Percentiles rank a stretch among this genome's conserved stretches.
These are phyloP conservation scores for Aspergillus versicolor DNA, from an alignment of 2,329 filamentous ascomycete genomes.

Conservation along the genomic window DNA sequence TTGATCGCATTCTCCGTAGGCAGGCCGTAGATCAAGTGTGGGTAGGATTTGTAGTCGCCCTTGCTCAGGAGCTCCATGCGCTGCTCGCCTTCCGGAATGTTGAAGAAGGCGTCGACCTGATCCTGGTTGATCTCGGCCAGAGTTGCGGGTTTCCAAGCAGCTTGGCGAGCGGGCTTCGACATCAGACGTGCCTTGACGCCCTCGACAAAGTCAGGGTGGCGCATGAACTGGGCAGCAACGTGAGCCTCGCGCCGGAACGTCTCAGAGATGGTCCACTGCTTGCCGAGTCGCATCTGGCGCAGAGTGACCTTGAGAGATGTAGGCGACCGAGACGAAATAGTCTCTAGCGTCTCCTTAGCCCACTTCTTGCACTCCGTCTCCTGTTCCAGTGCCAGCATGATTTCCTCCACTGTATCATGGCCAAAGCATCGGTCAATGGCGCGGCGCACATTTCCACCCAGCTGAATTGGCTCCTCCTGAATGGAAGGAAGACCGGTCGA, in stretches of 20 bases:
- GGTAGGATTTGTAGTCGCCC: slow-evolving; percentile 69
- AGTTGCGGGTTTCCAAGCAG: slow-evolving; percentile 73
- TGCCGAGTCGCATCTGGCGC: slow-evolving; percentile 74
- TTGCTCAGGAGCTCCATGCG: slow-evolving; percentile 62
- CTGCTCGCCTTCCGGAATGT: slow-evolving; percentile 43
- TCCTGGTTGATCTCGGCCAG: slow-evolving; percentile 64
- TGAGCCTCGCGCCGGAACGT: slow-evolving; percentile 83
- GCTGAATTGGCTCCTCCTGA: slow-evolving; percentile 61
- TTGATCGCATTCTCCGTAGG: slow-evolving; percentile 65
- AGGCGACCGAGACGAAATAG: slow-evolving; percentile 76
- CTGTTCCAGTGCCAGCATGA: slow-evolving; percentile 65
- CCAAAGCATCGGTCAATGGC: slow-evolving; percentile 84
- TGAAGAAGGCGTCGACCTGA: slow-evolving; percentile 70
- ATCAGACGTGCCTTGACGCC: slow-evolving; percentile 82
- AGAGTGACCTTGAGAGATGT: slow-evolving; percentile 83
- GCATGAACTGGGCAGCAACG: slow-evolving; percentile 87
- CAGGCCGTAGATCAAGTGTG: slow-evolving; percentile 66
- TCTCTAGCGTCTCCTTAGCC: slow-evolving; percentile 74
- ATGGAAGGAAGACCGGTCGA: slow-evolving; percentile 71
- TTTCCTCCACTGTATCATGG: slow-evolving; percentile 65
- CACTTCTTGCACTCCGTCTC: slow-evolving; percentile 63
- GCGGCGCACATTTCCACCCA: slow-evolving; percentile 69
- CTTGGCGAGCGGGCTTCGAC: slow-evolving; percentile 63
- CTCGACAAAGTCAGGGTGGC: slow-evolving; percentile 83
- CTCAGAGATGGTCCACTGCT: slow-evolving; percentile 75